These are phyloP conservation scores for Plantago coronopus DNA, from an alignment of 305 asterid genomes.

Conservation along the genomic window DNA sequence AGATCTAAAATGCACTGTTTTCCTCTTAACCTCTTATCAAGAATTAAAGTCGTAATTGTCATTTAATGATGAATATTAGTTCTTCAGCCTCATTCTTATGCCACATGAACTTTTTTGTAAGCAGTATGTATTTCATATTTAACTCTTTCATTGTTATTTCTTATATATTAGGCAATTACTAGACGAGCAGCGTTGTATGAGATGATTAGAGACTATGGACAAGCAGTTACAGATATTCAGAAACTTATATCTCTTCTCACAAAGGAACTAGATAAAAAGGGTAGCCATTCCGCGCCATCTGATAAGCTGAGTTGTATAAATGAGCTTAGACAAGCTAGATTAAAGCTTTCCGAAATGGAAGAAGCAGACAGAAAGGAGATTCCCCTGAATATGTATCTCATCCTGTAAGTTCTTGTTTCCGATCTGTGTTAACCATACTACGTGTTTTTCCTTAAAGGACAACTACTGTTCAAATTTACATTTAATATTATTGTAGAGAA, in stretches of 20 bases:
- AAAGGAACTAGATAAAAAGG: conserved; percentile 57
- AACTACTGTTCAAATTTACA: too few relatives aligned
- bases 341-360: conserved; percentile 70
- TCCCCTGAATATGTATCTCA: conserved; percentile 84
- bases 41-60: too few relatives aligned
- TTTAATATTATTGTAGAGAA: too few relatives aligned
- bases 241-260: conserved; percentile 61
- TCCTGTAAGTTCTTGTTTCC: conserved; percentile 57
- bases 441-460: too few relatives aligned
- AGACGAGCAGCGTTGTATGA: conserved; percentile 80
- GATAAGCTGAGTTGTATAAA: conserved; percentile 48
- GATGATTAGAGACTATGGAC: conserved; percentile 90
- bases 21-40: too few relatives aligned
- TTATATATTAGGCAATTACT: conserved; percentile 67
- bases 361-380: conserved; percentile 71
- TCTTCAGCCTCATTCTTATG: too few relatives aligned
- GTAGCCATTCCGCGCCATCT: conserved; percentile 39
- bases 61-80: too few relatives aligned
- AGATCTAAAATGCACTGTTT: too few relatives aligned
- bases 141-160: neutral
- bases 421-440: neutral
- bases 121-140: neutral
- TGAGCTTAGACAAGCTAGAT: conserved; percentile 74
- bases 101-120: conserved; percentile 9
- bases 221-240: conserved; percentile 78